phyloP scores from a whole-genome alignment of 129 eudicot genomes.

The Scalesia atractyloides region DNA sequence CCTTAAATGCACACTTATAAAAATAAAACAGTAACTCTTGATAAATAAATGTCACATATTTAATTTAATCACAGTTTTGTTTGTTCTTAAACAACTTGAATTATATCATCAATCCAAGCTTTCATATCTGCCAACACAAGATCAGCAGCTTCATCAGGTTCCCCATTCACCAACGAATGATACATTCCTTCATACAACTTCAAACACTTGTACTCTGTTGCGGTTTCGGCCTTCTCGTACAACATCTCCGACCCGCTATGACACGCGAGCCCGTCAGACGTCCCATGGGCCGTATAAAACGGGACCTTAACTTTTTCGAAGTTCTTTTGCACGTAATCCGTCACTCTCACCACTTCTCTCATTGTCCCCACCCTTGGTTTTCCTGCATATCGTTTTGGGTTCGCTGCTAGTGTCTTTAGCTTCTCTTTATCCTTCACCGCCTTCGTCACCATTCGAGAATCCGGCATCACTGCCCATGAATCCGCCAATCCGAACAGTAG shows the following conservation, averaged over 20 bases:
- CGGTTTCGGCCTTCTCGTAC: constrained; percentile 62
- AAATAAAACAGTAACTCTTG: too few relatives aligned
- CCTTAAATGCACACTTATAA: too few relatives aligned
- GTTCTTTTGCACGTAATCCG: constrained; percentile 63
- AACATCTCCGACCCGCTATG: constrained; percentile 57
- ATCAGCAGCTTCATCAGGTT: constrained; percentile 65
- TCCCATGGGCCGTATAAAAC: constrained; percentile 68
- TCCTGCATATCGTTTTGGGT: constrained; percentile 74
- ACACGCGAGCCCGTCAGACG: constrained; percentile 57
- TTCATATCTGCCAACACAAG: constrained; percentile 77
- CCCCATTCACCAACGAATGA: constrained; percentile 78
- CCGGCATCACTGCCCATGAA: constrained; percentile 87
- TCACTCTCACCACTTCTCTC: constrained; percentile 65
- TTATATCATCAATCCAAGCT: constrained; percentile 72
- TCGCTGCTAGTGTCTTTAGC: constrained; percentile 51
- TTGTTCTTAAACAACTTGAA: too few relatives aligned
- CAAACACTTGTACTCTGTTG: constrained; percentile 46
- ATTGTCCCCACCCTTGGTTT: constrained; percentile 80
- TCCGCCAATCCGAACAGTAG: constrained; percentile 74
- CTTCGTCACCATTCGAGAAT: constrained; percentile 52
- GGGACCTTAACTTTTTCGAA: constrained; percentile 67
- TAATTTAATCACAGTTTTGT: too few relatives aligned
- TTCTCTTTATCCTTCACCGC: constrained; percentile 56
- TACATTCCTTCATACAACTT: constrained; percentile 75
- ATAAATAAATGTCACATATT: too few relatives aligned